Evolutionary conservation across 257 asterid genomes (phyloP).

Genomic region (Solanum microdontum): DNA sequence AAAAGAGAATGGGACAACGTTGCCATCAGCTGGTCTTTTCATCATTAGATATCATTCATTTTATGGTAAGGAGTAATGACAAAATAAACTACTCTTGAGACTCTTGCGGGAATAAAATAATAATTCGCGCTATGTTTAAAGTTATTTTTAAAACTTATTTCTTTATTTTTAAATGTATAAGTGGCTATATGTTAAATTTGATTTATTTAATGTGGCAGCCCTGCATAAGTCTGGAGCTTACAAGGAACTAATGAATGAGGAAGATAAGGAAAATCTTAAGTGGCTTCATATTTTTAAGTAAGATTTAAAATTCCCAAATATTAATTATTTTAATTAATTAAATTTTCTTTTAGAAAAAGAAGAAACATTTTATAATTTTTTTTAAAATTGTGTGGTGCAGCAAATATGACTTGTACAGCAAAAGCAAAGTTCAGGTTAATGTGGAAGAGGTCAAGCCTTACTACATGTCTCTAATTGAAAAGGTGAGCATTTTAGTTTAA

Average conservation of each 20-base stretch:
- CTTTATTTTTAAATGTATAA: background rate
- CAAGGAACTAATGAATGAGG: conserved; percentile 60
- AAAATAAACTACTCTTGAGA: background rate
- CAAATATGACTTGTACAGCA: conserved; percentile 76
- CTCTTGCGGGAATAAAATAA: too few relatives aligned
- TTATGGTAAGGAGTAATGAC: conserved; percentile 43
- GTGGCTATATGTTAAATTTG: background rate
- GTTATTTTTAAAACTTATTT: too few relatives aligned
- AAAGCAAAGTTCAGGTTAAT: conserved; percentile 57
- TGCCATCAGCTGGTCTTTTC: conserved; percentile 76
- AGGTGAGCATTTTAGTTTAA: conserved; percentile 20
- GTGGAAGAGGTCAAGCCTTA: conserved; percentile 18
- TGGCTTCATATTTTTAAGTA: conserved; percentile 44
- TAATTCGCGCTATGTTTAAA: background rate
- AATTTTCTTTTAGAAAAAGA: background rate
- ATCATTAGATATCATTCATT: conserved; percentile 79
- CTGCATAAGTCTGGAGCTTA: conserved; percentile 60
- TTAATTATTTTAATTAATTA: background rate
- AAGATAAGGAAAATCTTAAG: conserved; percentile 37
- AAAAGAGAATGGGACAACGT: conserved; percentile 51
- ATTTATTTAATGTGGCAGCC: conserved; percentile 32
- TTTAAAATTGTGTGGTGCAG: conserved; percentile 22
- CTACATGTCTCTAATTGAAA: conserved; percentile 60
- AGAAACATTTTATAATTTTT: background rate
- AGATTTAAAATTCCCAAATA: background rate